Percentiles rank a stretch among this genome's conserved stretches.
Conservation (phyloP, 1,139 yeast species). For the Geotrichum macrosporum region DNA sequence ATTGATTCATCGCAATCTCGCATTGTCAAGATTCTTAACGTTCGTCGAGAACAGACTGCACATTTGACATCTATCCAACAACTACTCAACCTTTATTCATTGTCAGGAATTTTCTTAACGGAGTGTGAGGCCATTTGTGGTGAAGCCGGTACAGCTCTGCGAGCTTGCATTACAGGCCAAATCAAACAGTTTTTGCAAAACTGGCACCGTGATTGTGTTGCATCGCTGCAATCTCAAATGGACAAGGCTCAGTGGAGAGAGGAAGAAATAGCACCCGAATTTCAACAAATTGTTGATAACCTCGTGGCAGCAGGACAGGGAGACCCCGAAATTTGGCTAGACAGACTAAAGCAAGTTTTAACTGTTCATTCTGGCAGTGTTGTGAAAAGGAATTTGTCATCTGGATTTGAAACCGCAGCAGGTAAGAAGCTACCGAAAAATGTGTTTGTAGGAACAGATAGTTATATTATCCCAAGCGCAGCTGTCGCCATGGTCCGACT, state of each 20-base stretch:
- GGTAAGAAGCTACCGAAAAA: constrained; percentile 29
- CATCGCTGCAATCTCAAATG: constrained; percentile 45
- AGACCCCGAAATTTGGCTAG: constrained; percentile 51
- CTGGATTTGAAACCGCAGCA: neutral
- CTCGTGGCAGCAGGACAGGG: constrained; percentile 50
- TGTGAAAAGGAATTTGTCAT: neutral
- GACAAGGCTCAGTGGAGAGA: constrained; percentile 83
- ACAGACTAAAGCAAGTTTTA: constrained; percentile 21
- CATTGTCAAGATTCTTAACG: constrained; percentile 71
- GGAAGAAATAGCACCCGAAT: constrained; percentile 45
- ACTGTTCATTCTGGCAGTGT: neutral
- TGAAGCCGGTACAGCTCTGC: constrained; percentile 56
- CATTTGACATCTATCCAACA: constrained; percentile 46
- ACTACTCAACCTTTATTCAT: constrained; percentile 62
- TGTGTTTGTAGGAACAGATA: constrained; percentile 37
- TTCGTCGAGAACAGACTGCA: constrained; percentile 68
- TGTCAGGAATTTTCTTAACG: constrained; percentile 64
- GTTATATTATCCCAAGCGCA: constrained; percentile 40
- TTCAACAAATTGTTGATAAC: constrained; percentile 54
- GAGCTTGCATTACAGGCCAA: constrained; percentile 66
- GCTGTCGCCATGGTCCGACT: constrained; percentile 39
- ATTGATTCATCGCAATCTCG: constrained; percentile 73
- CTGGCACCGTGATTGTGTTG: constrained; percentile 52
- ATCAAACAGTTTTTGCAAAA: constrained; percentile 56
- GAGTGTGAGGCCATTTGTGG: constrained; percentile 88